phyloP scores from a whole-genome alignment of 73 alveolate genomes.

The Stentor roeselii region DNA sequence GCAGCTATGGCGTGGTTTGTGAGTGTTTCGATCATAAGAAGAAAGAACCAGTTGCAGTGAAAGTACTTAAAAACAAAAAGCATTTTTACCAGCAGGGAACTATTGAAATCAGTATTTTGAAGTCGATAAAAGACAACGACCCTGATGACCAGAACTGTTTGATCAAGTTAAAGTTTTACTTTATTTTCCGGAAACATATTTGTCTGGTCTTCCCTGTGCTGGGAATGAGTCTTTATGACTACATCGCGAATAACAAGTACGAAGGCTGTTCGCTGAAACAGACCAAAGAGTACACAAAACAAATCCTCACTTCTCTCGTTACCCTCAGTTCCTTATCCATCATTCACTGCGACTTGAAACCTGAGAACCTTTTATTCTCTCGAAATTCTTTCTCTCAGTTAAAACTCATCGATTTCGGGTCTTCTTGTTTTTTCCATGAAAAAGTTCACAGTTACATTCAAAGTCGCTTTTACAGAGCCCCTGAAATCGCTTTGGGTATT shows the following conservation, averaged over 20 bases:
- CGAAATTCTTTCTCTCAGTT: too few species aligned
- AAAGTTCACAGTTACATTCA: too few species aligned
- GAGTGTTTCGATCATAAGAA: slow-evolving; percentile 49
- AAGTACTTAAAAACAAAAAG: slow-evolving; percentile 41
- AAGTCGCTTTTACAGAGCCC: too few species aligned
- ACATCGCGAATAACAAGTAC: slow-evolving; percentile 63
- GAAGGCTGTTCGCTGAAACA: too few species aligned
- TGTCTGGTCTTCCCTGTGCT: slow-evolving; percentile 71
- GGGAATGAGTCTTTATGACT: slow-evolving; percentile 77
- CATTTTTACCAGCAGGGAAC: slow-evolving; percentile 48
- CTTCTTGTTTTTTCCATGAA: too few species aligned
- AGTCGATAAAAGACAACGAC: slow-evolving; percentile 25
- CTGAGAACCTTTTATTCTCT: slow-evolving; percentile 71
- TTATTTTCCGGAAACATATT: slow-evolving; percentile 28
- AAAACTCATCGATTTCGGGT: too few species aligned
- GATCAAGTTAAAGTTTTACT: slow-evolving; percentile 24
- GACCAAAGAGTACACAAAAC: too few species aligned
- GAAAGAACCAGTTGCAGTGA: slow-evolving; percentile 37
- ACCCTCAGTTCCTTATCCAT: too few species aligned
- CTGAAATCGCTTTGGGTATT: too few species aligned
- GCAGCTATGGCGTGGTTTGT: neutral
- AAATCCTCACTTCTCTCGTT: too few species aligned
- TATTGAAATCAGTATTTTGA: slow-evolving; percentile 48
- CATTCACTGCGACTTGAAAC: slow-evolving; percentile 85
- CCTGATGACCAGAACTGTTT: slow-evolving; percentile 14